A percentile compares a stretch with the other conserved stretches of the same genome.
phyloP scores from a whole-genome alignment of 352 stramenopile genomes.

The Phytopythium mirpurense region DNA sequence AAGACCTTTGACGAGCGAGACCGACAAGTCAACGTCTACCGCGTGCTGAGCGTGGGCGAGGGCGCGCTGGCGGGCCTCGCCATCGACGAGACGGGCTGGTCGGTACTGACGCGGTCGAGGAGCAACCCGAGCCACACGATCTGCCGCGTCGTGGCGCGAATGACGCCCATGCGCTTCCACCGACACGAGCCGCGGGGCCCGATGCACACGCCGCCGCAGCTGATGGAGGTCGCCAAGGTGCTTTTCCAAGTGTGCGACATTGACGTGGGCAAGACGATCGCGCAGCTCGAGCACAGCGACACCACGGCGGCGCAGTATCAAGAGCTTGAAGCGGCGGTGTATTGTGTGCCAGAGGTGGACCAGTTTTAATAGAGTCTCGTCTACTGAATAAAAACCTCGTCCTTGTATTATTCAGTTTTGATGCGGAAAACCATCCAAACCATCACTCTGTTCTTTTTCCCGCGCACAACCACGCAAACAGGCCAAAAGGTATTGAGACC shows the following conservation, averaged over 20 bases:
- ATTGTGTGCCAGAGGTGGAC: too few species aligned
- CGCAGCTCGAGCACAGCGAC: not conserved
- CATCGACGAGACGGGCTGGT: slow-evolving; percentile 13
- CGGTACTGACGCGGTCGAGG: slow-evolving; percentile 8
- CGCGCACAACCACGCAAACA: slow-evolving; percentile 1
- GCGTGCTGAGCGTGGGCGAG: slow-evolving; percentile 25
- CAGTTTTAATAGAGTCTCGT: too few species aligned
- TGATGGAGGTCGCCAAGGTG: slow-evolving; percentile 4
- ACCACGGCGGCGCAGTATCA: not conserved
- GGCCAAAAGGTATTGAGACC: too few species aligned
- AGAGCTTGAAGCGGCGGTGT: too few species aligned
- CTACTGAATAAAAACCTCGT: not conserved
- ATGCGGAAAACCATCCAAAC: not conserved
- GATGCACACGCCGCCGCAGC: not conserved
- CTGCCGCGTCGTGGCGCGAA: not conserved
- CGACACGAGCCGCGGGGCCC: not conserved
- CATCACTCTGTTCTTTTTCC: not conserved
- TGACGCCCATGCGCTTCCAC: not conserved
- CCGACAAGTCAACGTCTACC: slow-evolving; percentile 19
- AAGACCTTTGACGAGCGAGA: slow-evolving; percentile 9
- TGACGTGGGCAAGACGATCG: slow-evolving; percentile 1
- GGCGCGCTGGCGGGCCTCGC: slow-evolving; percentile 18
- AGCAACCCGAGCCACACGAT: not conserved
- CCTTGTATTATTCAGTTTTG: not conserved
- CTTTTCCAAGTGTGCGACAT: not conserved